These are phyloP conservation scores for Termitomyces sp. DNA, from an alignment of 768 basidiomycete genomes.

Conservation along the genomic window DNA sequence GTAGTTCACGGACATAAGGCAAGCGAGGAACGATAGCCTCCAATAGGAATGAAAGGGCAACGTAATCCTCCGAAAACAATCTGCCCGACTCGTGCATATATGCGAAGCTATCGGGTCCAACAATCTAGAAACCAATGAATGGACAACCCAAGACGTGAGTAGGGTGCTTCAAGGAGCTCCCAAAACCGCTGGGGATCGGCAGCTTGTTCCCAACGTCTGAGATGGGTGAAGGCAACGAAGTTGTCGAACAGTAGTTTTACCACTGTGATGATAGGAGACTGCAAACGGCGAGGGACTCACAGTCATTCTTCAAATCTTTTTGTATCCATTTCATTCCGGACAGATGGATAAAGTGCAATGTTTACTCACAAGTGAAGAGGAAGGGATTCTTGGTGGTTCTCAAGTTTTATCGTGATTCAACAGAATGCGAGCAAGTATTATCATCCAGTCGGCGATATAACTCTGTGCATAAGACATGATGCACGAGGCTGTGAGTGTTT, in stretches of 20 bases:
- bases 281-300: neutral
- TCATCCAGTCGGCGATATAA: no score
- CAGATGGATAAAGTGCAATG: no score
- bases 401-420: no score
- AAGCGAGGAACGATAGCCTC: neutral
- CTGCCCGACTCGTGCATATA: neutral
- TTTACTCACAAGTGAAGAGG: no score
- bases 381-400: no score
- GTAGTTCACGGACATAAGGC: neutral
- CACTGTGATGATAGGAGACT: neutral
- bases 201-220: neutral
- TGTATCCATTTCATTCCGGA: no score
- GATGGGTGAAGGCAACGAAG: neutral
- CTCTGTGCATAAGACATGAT: no score
- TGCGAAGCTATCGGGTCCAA: neutral
- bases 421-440: no score
- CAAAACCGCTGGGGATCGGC: neutral
- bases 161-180: neutral
- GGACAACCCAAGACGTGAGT: neutral
- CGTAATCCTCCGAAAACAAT: neutral
- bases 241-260: neutral
- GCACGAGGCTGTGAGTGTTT: no score
- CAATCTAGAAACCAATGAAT: neutral
- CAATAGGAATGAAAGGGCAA: neutral
- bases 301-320: neutral